Base-by-base conservation (phyloP, 352 stramenopile species). In the Aphanomyces euteiches region DNA sequence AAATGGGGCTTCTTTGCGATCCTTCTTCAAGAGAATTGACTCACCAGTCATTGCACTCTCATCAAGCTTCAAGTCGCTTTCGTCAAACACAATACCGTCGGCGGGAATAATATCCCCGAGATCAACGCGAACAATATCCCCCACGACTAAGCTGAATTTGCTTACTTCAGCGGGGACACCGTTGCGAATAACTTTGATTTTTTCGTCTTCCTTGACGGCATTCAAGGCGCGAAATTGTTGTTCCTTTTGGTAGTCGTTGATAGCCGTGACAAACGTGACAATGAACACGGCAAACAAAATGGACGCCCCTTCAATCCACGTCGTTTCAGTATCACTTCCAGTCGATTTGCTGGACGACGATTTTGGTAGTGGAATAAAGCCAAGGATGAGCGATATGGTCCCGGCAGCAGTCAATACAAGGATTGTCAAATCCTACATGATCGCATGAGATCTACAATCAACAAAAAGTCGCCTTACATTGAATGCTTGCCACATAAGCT, bases 41-140 rank as follows among this genome's bases (percentile, higher is more conserved):
- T 98, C 92, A 40, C 92, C 92, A n/a, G 90, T 98, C 37, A 98
- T 78, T 7, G 77, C 79, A 19, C 79, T 91, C 73, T 97, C 90
- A 74, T 98, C 84, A 13, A 95, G 73, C 50, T 80, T 81, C 4
- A 97, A 72, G 71, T 96, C 84, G 10, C 82, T 77, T 17, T 74
- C 73, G 66, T 93, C 78, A 36, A 97, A 72, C 6, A 96, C 66
- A 28, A 90, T 66, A 47, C 84, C 85, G 78, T 98, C 92, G 2
- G 89, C 90, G 12, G 90, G 89, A 13, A 97, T 79, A 7, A 84
- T 75, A 78, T 96, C 88, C 41, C 87, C 87, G 12, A 68, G 72
- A 38, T 73, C 64, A 4, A 83, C 17, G 28, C 41, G 50, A 21
- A 92, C 72, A 28, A 92, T 66, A 64, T 93, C 85, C n/a, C 85